Conservation (phyloP, 306 rosid species). For the Morella rubra region DNA sequence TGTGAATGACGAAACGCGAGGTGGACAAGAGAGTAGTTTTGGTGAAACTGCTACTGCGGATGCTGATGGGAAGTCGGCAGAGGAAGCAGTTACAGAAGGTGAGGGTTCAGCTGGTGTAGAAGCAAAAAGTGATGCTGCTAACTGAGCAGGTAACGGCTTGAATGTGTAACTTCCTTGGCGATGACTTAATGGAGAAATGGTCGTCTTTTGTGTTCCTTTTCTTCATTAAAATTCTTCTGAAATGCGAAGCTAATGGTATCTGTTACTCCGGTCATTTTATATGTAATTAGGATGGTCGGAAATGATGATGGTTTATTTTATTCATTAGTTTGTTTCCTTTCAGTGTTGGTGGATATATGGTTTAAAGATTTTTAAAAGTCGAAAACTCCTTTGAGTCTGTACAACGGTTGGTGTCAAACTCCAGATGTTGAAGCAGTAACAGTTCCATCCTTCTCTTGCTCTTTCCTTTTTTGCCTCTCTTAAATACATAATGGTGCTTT, state of each 20-base stretch:
- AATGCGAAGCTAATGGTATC: conserved; percentile 16
- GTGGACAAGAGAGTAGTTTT: conserved; percentile 23
- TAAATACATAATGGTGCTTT: too few relatives aligned
- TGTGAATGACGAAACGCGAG: conserved; percentile 33
- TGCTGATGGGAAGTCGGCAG: conserved; percentile 25
- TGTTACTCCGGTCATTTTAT: conserved; percentile 10
- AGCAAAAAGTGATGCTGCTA: conserved; percentile 40
- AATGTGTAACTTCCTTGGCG: conserved; percentile 22
- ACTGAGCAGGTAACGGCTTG: conserved; percentile 36
- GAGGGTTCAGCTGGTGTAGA: conserved; percentile 24
- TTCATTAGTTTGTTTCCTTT: conserved; percentile 16
- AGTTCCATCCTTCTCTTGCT: too few relatives aligned
- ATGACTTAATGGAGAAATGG: conserved; percentile 16
- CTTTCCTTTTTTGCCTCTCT: too few relatives aligned
- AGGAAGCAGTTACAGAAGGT: conserved; percentile 22
- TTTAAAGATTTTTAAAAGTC: neutral
- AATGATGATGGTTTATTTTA: conserved; percentile 21
- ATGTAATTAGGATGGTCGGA: conserved; percentile 30
- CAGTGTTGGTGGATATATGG: neutral
- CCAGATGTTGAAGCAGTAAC: neutral
- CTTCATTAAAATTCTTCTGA: conserved; percentile 21
- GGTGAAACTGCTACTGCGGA: conserved; percentile 28
- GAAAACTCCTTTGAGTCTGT: neutral
- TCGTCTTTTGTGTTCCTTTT: conserved; percentile 13
- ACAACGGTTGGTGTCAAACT: neutral